phyloP scores from a whole-genome alignment of 805 yeast species.

The Metschnikowia cerradonensis region DNA sequence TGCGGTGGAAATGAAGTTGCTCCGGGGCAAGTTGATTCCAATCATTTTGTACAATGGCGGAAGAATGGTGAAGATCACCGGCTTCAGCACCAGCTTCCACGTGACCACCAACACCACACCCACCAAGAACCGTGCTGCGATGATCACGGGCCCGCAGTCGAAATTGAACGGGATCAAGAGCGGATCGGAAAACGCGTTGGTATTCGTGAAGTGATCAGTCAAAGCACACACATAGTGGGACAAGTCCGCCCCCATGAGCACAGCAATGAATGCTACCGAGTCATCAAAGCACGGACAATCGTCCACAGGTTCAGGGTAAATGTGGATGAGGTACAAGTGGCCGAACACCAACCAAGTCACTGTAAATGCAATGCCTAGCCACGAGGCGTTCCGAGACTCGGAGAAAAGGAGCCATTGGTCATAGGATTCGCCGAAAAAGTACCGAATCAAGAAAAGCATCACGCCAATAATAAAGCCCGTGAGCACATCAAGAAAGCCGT shows the following conservation, averaged over 20 bases:
- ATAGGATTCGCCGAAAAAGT: conserved; percentile 36
- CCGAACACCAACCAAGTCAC: conserved; percentile 35
- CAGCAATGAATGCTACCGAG: conserved; percentile 89
- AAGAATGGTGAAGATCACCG: conserved; percentile 52
- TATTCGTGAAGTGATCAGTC: conserved; percentile 24
- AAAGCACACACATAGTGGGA: conserved; percentile 49
- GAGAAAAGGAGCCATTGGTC: conserved; percentile 41
- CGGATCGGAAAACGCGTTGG: conserved; percentile 23
- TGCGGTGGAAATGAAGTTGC: conserved; percentile 37
- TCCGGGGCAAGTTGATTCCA: conserved; percentile 38
- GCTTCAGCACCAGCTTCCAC: conserved; percentile 77
- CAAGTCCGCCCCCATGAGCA: conserved; percentile 70
- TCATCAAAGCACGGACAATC: conserved; percentile 97
- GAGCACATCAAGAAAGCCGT: conserved; percentile 76
- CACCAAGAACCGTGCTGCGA: conserved; percentile 47
- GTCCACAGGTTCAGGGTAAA: conserved; percentile 83
- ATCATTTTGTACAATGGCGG: conserved; percentile 53
- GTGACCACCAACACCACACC: conserved; percentile 60
- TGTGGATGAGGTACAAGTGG: conserved; percentile 51
- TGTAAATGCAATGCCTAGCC: conserved; percentile 26
- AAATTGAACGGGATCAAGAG: conserved; percentile 31
- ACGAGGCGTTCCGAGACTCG: conserved; percentile 18
- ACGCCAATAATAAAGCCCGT: conserved; percentile 67
- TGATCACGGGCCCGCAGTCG: conserved; percentile 5
- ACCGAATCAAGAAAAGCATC: conserved; percentile 46